Evolutionary conservation across 1,139 yeast species (phyloP), one percentile per base, ranked within the genome.

Genomic region (Pichia cactophila): DNA sequence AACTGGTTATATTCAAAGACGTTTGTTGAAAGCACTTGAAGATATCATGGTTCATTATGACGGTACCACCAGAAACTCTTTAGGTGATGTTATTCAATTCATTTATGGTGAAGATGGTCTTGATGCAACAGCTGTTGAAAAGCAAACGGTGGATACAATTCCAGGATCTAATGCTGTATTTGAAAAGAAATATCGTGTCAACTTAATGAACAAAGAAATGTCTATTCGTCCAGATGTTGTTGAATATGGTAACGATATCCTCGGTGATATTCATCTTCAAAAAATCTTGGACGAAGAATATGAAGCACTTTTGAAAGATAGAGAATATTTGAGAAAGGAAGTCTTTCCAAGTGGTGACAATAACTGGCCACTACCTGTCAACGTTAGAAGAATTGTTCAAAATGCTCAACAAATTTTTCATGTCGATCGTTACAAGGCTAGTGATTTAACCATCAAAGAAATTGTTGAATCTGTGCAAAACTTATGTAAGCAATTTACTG

Each of bases 41-140:
- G 99, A 94, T 74, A 90, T 94, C 56, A 90, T 90, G 96, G 98
- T 92, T 43, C 97, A 90, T 66, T 94, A 94, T 62, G 99, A 94
- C 74, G 97, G 97, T 66, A 90, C 98, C 8, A 90, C 97, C 1
- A 84, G 99, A 74, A 94, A 94, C 68, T 94, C 99, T 2, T 74
- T 92, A 56, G 98, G 98, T 63, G 97, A 90, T 67, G 80, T 94
- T 56, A 86, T 94, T 61, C 97, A 94, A 72, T 92, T 94, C 69
- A 80, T 90, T 54, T 94, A 94, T 64, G 99, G 99, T 75, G 99
- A 94, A 69, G 99, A 94, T 72, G 99, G 99, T 70, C 76, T 94
- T 62, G 99, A 94, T 73, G 98, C 96, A 63, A 86, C 97, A 36
- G 95, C 89, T 67, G 97, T 94, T 53, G 99, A 94, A 68, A 88